Percentiles rank a stretch among this genome's conserved stretches.
phyloP scores from a whole-genome alignment of 2,329 filamentous ascomycete genomes.

The Biscogniauxia mediterranea region DNA sequence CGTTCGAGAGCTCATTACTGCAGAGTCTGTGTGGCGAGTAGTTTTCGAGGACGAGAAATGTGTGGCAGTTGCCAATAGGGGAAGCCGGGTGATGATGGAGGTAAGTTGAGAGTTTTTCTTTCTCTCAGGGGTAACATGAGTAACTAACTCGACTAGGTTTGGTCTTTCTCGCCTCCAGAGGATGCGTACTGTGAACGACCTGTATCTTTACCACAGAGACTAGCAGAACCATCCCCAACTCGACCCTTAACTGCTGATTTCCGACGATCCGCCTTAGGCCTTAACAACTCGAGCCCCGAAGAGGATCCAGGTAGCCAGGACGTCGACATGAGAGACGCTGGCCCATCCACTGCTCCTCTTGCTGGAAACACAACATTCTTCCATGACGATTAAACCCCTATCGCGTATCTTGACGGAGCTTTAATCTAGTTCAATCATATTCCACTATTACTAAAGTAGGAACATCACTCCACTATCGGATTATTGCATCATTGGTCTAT shows the following conservation, averaged over 20 bases:
- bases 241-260: conserved; percentile 51
- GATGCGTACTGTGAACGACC: conserved; percentile 58
- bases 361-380: conserved; percentile 50
- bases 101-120: conserved; percentile 63
- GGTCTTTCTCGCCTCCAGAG: conserved; percentile 89
- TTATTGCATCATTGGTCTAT: conserved; percentile 19
- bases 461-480: conserved; percentile 4
- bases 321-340: conserved; percentile 56
- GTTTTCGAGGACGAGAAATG: conserved; percentile 99
- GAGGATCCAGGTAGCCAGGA: conserved; percentile 42
- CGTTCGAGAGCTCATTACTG: conserved; percentile 85
- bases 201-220: conserved; percentile 47
- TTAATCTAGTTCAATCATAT: neutral
- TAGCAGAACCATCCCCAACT: conserved; percentile 44
- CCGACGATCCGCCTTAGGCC: conserved; percentile 25
- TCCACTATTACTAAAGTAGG: conserved; percentile 1
- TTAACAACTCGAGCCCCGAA: conserved; percentile 17
- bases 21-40: conserved; percentile 95
- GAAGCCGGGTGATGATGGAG: conserved; percentile 93
- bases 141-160: conserved; percentile 62
- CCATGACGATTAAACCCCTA: conserved; percentile 39
- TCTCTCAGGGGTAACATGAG: conserved; percentile 4
- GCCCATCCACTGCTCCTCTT: conserved; percentile 53
- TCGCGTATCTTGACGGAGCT: neutral
- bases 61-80: conserved; percentile 86